These are phyloP conservation scores for Boletellus ananas DNA, from an alignment of 768 basidiomycete genomes.

Conservation along the genomic window DNA sequence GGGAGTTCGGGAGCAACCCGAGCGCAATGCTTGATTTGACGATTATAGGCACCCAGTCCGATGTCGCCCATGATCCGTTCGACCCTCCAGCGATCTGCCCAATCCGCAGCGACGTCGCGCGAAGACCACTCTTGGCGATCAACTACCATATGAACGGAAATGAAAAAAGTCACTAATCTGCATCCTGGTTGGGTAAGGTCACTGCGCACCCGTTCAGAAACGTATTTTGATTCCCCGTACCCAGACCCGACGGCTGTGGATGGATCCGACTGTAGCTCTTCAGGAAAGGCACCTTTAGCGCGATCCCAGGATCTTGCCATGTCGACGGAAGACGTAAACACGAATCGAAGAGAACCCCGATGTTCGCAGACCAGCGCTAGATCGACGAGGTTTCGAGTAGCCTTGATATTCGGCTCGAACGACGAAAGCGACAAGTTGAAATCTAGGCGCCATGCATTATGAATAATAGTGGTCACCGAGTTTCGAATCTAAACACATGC, in stretches of 20 bases:
- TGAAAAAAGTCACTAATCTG: no score
- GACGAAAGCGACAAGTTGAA: no score
- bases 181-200: no score
- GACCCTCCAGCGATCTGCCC: slow-evolving; percentile 44
- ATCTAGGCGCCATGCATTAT: no score
- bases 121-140: slow-evolving; percentile 36
- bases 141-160: no score
- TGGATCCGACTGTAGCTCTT: slow-evolving; percentile 31
- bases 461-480: no score
- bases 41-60: slow-evolving; percentile 46
- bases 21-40: slow-evolving; percentile 33
- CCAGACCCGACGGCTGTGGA: slow-evolving; percentile 37
- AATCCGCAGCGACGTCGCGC: slow-evolving; percentile 37
- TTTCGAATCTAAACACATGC: no score
- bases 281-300: slow-evolving; percentile 29
- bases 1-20: slow-evolving; percentile 26
- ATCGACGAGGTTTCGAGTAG: no score
- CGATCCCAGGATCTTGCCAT: slow-evolving; percentile 31
- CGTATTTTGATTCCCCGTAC: slow-evolving; percentile 46
- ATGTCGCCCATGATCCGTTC: slow-evolving; percentile 40
- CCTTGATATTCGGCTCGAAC: no score
- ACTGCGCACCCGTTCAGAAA: slow-evolving; percentile 37
- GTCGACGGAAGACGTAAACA: slow-evolving; percentile 41
- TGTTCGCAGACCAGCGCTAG: no score
- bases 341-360: no score